phyloP scores from a whole-genome alignment of 2,329 filamentous ascomycete genomes.

The Huntiella abstrusa region DNA sequence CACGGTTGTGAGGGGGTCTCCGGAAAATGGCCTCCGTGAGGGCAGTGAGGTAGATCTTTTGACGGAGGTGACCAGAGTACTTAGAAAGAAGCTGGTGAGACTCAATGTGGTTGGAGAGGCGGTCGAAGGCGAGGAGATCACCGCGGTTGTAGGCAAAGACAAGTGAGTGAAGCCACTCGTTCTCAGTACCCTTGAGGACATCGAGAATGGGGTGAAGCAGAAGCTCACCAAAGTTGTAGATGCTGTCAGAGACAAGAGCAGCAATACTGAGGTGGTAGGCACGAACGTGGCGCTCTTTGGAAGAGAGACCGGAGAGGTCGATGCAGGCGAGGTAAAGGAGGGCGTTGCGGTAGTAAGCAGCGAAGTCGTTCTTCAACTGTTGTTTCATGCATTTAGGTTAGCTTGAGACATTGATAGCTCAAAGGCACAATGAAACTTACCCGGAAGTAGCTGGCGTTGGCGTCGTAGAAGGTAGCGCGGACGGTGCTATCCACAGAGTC shows the following conservation, averaged over 20 bases:
- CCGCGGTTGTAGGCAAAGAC: slow-evolving; percentile 95
- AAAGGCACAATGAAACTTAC: slow-evolving; percentile 18
- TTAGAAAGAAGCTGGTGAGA: slow-evolving; percentile 62
- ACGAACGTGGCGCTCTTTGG: slow-evolving; percentile 57
- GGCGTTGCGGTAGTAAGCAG: slow-evolving; percentile 91
- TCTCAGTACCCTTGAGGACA: slow-evolving; percentile 47
- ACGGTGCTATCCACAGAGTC: slow-evolving; percentile 92
- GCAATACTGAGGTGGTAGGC: slow-evolving; percentile 88
- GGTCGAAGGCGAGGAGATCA: slow-evolving; percentile 73
- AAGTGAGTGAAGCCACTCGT: slow-evolving; percentile 85
- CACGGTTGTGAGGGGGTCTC: slow-evolving; percentile 82
- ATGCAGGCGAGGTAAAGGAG: slow-evolving; percentile 96
- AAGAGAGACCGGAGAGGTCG: slow-evolving; percentile 55
- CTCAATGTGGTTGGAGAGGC: slow-evolving; percentile 60
- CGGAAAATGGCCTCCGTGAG: slow-evolving; percentile 94
- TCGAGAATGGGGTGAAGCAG: slow-evolving; percentile 91
- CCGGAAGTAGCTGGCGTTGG: slow-evolving; percentile 89
- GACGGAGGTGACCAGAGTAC: slow-evolving; percentile 69
- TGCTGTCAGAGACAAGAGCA: slow-evolving; percentile 78
- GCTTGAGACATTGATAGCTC: not conserved
- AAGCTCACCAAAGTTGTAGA: slow-evolving; percentile 99
- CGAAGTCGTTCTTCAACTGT: slow-evolving; percentile 67
- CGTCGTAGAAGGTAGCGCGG: slow-evolving; percentile 89
- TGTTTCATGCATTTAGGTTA: not conserved
- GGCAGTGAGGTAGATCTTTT: slow-evolving; percentile 95